Evolutionary conservation across 345 rosid species (phyloP), one percentile per base, ranked within the genome.

Genomic region (Eucalyptus pauciflora): DNA sequence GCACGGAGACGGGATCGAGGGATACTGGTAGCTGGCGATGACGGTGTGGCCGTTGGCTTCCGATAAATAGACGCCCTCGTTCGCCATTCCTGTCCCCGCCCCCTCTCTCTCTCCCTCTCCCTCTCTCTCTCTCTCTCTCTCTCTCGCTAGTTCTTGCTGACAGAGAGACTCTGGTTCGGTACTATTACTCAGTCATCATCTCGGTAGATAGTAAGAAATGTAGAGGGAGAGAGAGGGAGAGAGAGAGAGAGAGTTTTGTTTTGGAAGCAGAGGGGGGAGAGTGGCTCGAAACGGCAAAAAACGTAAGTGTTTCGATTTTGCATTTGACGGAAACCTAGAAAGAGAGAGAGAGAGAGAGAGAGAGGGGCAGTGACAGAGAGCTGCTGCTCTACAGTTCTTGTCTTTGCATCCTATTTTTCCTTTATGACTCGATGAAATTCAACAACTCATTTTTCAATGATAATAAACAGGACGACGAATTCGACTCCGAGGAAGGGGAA

Each of bases 121-220:
- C 24, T 33, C 49, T 86, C 88, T 22, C n/a, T n/a, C n/a, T n/a
- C n/a, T 89, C 90, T 88, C 88, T 87, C 83, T 22, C 60, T 56
- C 62, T 56, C 62, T 56, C 62, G 4, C 58, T 52, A 52, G 58
- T 20, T 52, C 58, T 52, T 81, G 48, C 87, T 76, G 83, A 76
- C 94, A 91, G 94, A 94, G 94, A 91, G 76, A 93, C 90, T 92
- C 94, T 91, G 95, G 90, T 93, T 88, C 69, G 50, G 89, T 90
- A 92, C 94, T 93, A 94, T 89, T 91, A 91, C 87, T 86, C 80
- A 87, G 94, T 92, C 94, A 92, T 91, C 89, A 76, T 64, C 91
- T 31, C 60, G 37, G 56, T 85, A 48, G 50, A 48, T 85, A 48
- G 14, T 8, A 25, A 24, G 18, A 86, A 69, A 83, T 62, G 83